A percentile compares a stretch with the other conserved stretches of the same genome.
phyloP scores from a whole-genome alignment of 768 basidiomycete genomes.

The Candolleomyces eurysporus region DNA sequence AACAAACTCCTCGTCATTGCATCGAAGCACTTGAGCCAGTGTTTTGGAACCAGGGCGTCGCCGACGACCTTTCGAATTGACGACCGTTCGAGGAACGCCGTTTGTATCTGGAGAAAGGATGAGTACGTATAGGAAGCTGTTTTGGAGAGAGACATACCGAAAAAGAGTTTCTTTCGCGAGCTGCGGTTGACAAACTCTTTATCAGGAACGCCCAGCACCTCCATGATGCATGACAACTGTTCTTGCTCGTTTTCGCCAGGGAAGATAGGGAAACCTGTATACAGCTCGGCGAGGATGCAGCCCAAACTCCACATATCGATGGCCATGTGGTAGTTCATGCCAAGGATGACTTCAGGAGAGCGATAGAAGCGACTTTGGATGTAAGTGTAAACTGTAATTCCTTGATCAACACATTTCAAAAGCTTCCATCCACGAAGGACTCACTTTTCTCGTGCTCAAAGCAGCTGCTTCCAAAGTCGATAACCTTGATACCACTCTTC shows the following conservation, averaged over 20 bases:
- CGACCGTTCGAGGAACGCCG: conserved; percentile 88
- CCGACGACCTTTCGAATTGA: conserved; percentile 94
- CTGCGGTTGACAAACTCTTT: conserved; percentile 93
- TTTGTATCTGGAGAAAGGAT: conserved; percentile 67
- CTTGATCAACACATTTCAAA: conserved; percentile 1
- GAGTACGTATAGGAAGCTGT: conserved; percentile 8
- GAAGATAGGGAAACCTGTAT: conserved; percentile 97
- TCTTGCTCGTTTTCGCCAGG: conserved; percentile 99
- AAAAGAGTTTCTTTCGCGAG: conserved; percentile 92
- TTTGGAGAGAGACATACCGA: conserved; percentile 57
- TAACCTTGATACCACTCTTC: conserved; percentile 96
- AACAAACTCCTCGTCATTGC: conserved; percentile 92
- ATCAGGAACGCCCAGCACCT: conserved; percentile 93
- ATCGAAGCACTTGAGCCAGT: conserved; percentile 83
- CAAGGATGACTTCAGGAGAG: conserved; percentile 98
- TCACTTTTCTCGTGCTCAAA: conserved; percentile 97
- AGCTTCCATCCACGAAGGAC: conserved; percentile 21
- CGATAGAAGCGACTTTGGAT: conserved; percentile 99
- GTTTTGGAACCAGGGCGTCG: conserved; percentile 91
- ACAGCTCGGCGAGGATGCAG: conserved; percentile 95
- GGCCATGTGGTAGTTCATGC: conserved; percentile 99
- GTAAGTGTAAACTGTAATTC: conserved; percentile 87
- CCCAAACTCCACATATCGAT: conserved; percentile 99
- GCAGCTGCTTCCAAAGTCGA: conserved; percentile 98
- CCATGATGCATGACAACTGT: conserved; percentile 98